Conservation (phyloP, 2,329 filamentous ascomycete species). For the Colletotrichum sp. region DNA sequence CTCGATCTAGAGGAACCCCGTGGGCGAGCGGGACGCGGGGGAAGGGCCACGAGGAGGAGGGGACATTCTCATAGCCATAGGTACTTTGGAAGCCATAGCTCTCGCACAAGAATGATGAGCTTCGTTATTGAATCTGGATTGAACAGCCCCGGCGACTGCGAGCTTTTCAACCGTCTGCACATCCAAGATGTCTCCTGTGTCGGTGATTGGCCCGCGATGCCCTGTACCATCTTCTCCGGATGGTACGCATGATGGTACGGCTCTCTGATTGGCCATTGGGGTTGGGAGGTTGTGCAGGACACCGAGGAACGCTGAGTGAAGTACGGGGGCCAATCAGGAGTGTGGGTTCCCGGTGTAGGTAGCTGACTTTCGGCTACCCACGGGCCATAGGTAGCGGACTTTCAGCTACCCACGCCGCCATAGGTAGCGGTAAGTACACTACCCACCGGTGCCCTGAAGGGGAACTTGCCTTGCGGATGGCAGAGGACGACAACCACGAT, state of each 20-base stretch:
- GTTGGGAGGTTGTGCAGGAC: neutral
- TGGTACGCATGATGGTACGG: neutral
- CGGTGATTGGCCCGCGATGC: neutral
- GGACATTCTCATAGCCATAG: neutral
- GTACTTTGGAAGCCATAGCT: neutral
- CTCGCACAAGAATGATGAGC: neutral
- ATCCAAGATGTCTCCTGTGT: neutral
- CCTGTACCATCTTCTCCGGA: neutral
- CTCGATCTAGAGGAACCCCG: neutral
- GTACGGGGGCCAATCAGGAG: no score
- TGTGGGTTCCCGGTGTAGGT: no score
- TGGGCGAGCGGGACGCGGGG: neutral
- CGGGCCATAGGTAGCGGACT: no score
- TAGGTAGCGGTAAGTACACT: no score
- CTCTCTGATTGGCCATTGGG: neutral
- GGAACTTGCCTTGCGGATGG: no score
- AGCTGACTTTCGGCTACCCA: no score
- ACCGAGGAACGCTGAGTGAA: no score
- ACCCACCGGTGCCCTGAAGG: no score
- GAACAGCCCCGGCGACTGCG: neutral
- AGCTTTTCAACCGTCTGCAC: neutral
- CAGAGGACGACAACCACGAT: neutral
- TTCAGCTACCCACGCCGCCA: no score
- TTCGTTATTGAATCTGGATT: neutral
- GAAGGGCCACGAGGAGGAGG: no score